phyloP scores from a whole-genome alignment of 2,329 filamentous ascomycete genomes.

The Fusarium anguioides region DNA sequence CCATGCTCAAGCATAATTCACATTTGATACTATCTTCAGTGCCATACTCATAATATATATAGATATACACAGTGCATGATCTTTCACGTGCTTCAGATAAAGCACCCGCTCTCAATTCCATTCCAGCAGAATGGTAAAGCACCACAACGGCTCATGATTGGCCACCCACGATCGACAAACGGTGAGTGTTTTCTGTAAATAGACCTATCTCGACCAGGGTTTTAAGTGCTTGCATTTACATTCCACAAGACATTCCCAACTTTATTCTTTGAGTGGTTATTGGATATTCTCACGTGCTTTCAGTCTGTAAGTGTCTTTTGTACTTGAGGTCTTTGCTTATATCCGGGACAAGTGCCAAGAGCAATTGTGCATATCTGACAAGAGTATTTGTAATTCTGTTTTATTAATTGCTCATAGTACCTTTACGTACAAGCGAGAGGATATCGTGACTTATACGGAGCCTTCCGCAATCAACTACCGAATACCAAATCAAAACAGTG shows the following conservation, averaged over 20 bases:
- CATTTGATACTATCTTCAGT: background rate
- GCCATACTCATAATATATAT: background rate
- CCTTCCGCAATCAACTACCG: slow-evolving; percentile 27
- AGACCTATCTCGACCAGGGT: slow-evolving; percentile 36
- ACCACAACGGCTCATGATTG: slow-evolving; percentile 31
- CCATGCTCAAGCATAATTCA: background rate
- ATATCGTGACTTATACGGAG: slow-evolving; percentile 5
- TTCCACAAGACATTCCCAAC: slow-evolving; percentile 1
- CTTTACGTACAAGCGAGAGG: slow-evolving; percentile 8
- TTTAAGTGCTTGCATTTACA: slow-evolving; percentile 45
- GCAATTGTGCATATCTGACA: background rate
- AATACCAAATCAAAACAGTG: background rate
- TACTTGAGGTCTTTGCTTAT: background rate
- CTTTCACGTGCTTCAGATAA: slow-evolving; percentile 19
- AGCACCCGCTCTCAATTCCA: slow-evolving; percentile 23
- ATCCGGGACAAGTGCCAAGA: background rate
- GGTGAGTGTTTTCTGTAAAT: slow-evolving; percentile 27
- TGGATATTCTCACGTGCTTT: background rate
- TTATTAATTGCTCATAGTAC: background rate
- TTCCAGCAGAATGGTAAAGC: slow-evolving; percentile 34
- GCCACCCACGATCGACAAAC: slow-evolving; percentile 12
- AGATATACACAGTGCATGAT: background rate
- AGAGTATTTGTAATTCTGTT: background rate
- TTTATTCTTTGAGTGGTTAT: background rate
- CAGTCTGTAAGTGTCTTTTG: background rate